Evolutionary conservation across 352 stramenopile species (phyloP).

Genomic region (Phytophthora europaea): DNA sequence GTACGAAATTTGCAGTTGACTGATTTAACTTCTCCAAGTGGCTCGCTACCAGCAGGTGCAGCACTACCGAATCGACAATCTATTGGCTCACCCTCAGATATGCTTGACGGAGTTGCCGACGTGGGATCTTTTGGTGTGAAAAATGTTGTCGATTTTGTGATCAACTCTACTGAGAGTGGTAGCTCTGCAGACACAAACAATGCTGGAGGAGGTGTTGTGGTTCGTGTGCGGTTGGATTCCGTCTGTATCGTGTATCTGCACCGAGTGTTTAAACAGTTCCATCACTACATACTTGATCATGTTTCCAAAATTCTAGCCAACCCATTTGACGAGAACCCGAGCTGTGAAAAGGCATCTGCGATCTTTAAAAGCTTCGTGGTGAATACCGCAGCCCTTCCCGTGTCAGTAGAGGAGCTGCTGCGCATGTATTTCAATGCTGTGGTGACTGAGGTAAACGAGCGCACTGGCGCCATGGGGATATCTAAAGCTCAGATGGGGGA

Average conservation of each 20-base stretch:
- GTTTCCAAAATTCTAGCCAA: slow-evolving; percentile 36
- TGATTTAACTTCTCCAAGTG: slow-evolving; percentile 65
- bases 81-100: slow-evolving; percentile 73
- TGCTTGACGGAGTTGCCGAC: slow-evolving; percentile 47
- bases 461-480: slow-evolving; percentile 31
- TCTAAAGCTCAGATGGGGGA: slow-evolving; percentile 19
- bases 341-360: slow-evolving; percentile 32
- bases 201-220: slow-evolving; percentile 30
- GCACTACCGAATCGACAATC: slow-evolving; percentile 73
- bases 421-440: slow-evolving; percentile 45
- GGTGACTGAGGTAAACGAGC: slow-evolving; percentile 24
- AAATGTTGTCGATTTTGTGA: slow-evolving; percentile 78
- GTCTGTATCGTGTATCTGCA: slow-evolving; percentile 87
- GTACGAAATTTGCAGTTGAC: slow-evolving; percentile 78
- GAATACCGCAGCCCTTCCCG: slow-evolving; percentile 46
- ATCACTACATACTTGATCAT: slow-evolving; percentile 80
- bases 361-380: slow-evolving; percentile 52
- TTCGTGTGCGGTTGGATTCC: slow-evolving; percentile 78
- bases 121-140: slow-evolving; percentile 61
- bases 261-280: slow-evolving; percentile 89
- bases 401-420: slow-evolving; percentile 48
- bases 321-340: slow-evolving; percentile 45
- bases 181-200: slow-evolving; percentile 1
- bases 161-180: slow-evolving; percentile 23
- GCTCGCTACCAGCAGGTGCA: slow-evolving; percentile 35